Base-by-base conservation (phyloP, 2,329 filamentous ascomycete species). In the Colletotrichum navitas region DNA sequence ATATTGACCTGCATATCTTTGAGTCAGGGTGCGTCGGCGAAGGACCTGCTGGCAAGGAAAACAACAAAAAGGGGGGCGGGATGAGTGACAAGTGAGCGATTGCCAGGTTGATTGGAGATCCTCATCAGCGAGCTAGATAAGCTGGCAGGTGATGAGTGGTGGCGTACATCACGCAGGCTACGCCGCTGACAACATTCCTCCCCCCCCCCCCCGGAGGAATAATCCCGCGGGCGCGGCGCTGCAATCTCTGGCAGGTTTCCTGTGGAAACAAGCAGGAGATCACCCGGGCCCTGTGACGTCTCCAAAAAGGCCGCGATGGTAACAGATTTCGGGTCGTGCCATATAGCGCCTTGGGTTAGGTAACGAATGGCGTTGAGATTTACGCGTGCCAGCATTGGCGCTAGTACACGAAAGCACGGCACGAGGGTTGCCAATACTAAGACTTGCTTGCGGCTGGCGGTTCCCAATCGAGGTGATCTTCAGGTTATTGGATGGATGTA, bases 141-240 rank as follows among this genome's bases (percentile, higher is more conserved):
- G 43, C 18, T 21, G 36, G 59, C 59, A 59, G 68, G 43, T 18
- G 26, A 61, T 26, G 36, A 29, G 62, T 29, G 26, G 58, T 68
- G 54, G 52, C 59, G 52, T 54, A 60, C 10, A 11, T 41, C 41
- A 32, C 51, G 45, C 52, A 63, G 29, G 39, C 47, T 43, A 47
- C 65, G 68, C 68, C 68, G 68, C 68, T 71, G 65, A 71, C 59
- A 39, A 45, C 45, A 63, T 59, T 16, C 45, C 49, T 51, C 65
- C 45, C 65, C 43, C 8, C 39, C 2, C 14, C 39, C 3, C 39
- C 3, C 39, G 51, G 45, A 24, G 59, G 52, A 29, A 55, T 26
- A 49, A 49, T 39, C 45, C 65, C 64, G 32, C 52, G 65, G 26
- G n/a, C n/a, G 52, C 51, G 29, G 34, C 32, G 54, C 65, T 71